Evolutionary conservation across 441 rosid species (phyloP).

Genomic region (Theobroma grandiflorum): DNA sequence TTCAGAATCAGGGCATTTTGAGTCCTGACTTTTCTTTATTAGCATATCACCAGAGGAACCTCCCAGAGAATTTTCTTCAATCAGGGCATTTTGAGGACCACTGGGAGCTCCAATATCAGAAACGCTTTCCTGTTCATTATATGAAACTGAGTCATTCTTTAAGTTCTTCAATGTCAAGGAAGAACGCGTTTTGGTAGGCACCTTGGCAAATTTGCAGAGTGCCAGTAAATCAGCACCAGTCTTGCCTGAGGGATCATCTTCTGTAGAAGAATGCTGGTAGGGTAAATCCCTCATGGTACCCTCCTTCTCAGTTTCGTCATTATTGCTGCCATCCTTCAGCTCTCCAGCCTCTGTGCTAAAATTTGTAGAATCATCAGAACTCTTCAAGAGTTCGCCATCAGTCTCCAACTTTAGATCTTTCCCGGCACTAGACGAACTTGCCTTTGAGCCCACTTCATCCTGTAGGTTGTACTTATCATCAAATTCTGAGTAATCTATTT

Average conservation of each 20-base stretch:
- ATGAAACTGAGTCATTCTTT: constrained; percentile 50
- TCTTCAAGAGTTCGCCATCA: constrained; percentile 59
- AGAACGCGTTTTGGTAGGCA: constrained; percentile 89
- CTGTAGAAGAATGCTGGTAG: constrained; percentile 36
- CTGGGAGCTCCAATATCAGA: constrained; percentile 44
- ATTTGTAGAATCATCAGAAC: constrained; percentile 40
- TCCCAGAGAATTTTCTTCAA: constrained; percentile 44
- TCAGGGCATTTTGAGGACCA: constrained; percentile 39
- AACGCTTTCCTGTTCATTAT: constrained; percentile 47
- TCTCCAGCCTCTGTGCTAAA: constrained; percentile 51
- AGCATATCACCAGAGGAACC: constrained; percentile 34
- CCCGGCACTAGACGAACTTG: constrained; percentile 54
- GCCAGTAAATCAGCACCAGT: constrained; percentile 63
- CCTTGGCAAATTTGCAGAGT: constrained; percentile 79
- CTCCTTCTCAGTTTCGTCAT: constrained; percentile 52
- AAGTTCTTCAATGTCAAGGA: constrained; percentile 57
- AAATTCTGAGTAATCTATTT: constrained; percentile 58
- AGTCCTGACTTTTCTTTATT: constrained; percentile 43
- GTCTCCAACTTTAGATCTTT: constrained; percentile 45
- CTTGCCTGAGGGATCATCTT: constrained; percentile 49
- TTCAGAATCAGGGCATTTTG: constrained; percentile 43
- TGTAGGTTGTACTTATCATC: constrained; percentile 49
- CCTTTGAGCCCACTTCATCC: constrained; percentile 63
- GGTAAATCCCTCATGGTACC: constrained; percentile 45
- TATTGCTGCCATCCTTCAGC: constrained; percentile 41